Percentiles rank a stretch among this genome's conserved stretches.
Conservation (phyloP, 345 rosid species). For the Trapa bicornis region DNA sequence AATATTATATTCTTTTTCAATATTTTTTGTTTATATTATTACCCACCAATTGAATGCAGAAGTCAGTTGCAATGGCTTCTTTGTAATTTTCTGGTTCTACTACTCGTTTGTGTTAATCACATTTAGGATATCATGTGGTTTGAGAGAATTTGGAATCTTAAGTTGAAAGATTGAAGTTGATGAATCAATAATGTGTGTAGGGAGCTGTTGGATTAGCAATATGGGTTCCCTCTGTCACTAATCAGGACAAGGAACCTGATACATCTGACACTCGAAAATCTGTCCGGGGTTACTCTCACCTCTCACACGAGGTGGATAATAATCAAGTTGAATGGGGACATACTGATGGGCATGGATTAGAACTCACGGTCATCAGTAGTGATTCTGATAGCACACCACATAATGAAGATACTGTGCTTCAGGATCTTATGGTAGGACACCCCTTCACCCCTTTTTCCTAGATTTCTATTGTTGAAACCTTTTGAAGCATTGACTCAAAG, state of each 20-base stretch:
- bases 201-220: constrained; percentile 99
- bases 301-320: constrained; percentile 42
- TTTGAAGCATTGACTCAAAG: not conserved
- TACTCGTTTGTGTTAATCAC: not conserved
- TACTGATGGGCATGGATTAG: constrained; percentile 39
- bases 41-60: not conserved
- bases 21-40: not conserved
- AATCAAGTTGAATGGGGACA: constrained; percentile 32
- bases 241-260: constrained; percentile 70
- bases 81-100: not conserved
- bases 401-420: constrained; percentile 58
- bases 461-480: not conserved
- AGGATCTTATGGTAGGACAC: constrained; percentile 48
- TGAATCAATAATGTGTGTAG: constrained; percentile 23
- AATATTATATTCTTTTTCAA: not conserved
- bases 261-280: constrained; percentile 38
- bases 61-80: not conserved
- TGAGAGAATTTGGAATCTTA: not conserved
- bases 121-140: not conserved
- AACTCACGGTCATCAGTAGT: constrained; percentile 44
- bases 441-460: not conserved
- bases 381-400: constrained; percentile 37
- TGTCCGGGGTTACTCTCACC: constrained; percentile 60
- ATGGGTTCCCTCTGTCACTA: constrained; percentile 96
- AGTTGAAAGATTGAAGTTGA: not conserved